Percentiles rank a stretch among this genome's conserved stretches.
Evolutionary conservation across 1,284 basidiomycete species (phyloP).

Genomic region (Uromyces viciae-fabae): DNA sequence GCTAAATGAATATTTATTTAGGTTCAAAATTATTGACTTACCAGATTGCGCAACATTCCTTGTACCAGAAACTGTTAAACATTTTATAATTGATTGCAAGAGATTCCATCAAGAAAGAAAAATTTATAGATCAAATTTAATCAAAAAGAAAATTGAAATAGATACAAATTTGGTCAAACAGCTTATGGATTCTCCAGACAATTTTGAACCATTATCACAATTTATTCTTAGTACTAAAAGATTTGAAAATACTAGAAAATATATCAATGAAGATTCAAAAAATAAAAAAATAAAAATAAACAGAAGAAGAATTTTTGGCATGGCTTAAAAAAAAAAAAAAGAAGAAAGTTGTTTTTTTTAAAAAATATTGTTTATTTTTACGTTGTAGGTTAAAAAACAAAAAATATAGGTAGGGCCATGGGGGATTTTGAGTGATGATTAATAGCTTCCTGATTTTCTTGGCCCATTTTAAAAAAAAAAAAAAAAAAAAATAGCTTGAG

Average conservation of each 20-base stretch:
- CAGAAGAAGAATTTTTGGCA: background rate
- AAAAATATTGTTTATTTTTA: no score
- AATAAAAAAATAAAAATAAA: background rate
- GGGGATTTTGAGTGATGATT: no score
- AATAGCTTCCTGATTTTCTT: no score
- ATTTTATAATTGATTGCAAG: background rate
- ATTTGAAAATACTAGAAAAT: background rate
- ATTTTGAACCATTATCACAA: background rate
- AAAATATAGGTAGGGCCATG: no score
- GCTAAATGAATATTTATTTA: background rate
- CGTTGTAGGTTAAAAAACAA: no score
- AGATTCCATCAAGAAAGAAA: background rate
- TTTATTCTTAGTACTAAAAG: background rate
- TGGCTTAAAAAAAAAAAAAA: no score
- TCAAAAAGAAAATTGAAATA: no score
- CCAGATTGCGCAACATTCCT: background rate
- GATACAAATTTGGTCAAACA: no score
- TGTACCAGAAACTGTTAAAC: background rate
- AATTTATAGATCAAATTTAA: background rate
- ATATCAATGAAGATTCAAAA: background rate
- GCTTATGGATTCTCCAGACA: background rate
- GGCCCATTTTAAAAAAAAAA: no score
- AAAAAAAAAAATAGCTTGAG: no score
- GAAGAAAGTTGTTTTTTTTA: no score
- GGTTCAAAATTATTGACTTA: background rate